Evolutionary conservation across 192 early-diverging fungal species (phyloP).

Genomic region (Mortierella hygrophila): DNA sequence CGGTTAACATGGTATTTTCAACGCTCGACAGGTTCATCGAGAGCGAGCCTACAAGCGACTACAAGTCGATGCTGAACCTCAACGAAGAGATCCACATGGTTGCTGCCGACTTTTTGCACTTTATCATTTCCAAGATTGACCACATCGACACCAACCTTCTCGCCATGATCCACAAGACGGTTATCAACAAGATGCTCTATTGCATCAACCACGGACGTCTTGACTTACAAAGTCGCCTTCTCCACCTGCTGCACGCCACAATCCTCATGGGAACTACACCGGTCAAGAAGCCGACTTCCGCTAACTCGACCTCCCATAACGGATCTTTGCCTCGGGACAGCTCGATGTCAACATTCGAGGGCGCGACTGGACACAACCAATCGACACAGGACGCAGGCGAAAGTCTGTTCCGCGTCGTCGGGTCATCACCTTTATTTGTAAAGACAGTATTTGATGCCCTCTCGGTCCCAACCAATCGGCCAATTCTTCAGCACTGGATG

Average conservation of each 20-base stretch:
- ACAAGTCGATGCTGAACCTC: conserved; percentile 38
- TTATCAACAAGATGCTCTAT: conserved; percentile 69
- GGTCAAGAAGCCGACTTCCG: conserved; percentile 23
- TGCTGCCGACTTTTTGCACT: conserved; percentile 69
- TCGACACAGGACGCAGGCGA: conserved; percentile 20
- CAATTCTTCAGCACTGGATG: conserved; percentile 81
- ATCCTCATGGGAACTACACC: conserved; percentile 58
- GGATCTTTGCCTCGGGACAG: conserved; percentile 18
- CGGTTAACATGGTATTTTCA: not conserved
- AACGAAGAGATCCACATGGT: conserved; percentile 69
- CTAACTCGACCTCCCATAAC: not conserved
- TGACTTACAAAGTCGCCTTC: conserved; percentile 70
- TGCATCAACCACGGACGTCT: conserved; percentile 64
- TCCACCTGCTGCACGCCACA: conserved; percentile 67
- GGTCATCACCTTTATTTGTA: conserved; percentile 64
- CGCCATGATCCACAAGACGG: conserved; percentile 62
- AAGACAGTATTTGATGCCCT: conserved; percentile 73
- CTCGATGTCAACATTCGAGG: conserved; percentile 31
- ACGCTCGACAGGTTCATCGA: conserved; percentile 46
- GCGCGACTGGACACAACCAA: conserved; percentile 2
- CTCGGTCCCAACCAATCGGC: conserved; percentile 69
- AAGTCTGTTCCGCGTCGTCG: conserved; percentile 33
- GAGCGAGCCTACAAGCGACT: conserved; percentile 54
- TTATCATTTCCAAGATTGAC: conserved; percentile 68
- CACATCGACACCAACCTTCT: conserved; percentile 62